A percentile compares a stretch with the other conserved stretches of the same genome.
These are phyloP conservation scores for Metschnikowia sp. DNA, from an alignment of 805 yeast species.

Conservation along the genomic window DNA sequence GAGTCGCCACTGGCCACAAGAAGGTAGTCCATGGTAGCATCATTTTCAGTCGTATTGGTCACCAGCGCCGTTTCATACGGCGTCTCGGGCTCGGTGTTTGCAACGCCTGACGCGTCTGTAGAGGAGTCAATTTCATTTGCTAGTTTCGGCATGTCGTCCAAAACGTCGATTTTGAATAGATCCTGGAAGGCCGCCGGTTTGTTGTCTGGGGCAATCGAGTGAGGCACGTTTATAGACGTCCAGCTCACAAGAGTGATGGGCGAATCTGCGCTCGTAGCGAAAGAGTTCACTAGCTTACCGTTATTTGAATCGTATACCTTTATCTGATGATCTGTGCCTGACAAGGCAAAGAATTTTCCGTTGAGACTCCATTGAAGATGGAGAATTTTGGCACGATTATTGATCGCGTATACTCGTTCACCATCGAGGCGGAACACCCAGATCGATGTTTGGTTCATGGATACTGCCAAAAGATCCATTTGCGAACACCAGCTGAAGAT, in stretches of 20 bases:
- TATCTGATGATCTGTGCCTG: conserved; percentile 42
- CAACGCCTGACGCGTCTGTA: background rate
- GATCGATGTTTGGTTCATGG: conserved; percentile 47
- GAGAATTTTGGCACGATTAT: conserved; percentile 31
- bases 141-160: conserved; percentile 35
- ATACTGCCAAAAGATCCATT: conserved; percentile 50
- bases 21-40: conserved; percentile 22
- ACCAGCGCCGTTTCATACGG: conserved; percentile 10
- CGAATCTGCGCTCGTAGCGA: conserved; percentile 16
- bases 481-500: conserved; percentile 49
- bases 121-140: conserved; percentile 12
- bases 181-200: conserved; percentile 14
- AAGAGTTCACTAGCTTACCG: conserved; percentile 37
- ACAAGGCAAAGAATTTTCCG: conserved; percentile 42
- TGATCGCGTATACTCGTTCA: conserved; percentile 48
- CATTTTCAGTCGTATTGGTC: conserved; percentile 11
- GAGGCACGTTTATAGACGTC: conserved; percentile 10
- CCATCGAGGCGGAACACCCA: conserved; percentile 55
- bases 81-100: background rate
- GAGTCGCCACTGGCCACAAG: conserved; percentile 22
- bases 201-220: conserved; percentile 1
- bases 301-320: conserved; percentile 45
- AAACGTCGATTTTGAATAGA: conserved; percentile 27
- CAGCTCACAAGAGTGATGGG: conserved; percentile 19
- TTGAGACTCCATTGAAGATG: conserved; percentile 31